Percentiles rank a stretch among this genome's conserved stretches.
phyloP scores from a whole-genome alignment of 352 stramenopile genomes.

The Phytophthora cactorum region DNA sequence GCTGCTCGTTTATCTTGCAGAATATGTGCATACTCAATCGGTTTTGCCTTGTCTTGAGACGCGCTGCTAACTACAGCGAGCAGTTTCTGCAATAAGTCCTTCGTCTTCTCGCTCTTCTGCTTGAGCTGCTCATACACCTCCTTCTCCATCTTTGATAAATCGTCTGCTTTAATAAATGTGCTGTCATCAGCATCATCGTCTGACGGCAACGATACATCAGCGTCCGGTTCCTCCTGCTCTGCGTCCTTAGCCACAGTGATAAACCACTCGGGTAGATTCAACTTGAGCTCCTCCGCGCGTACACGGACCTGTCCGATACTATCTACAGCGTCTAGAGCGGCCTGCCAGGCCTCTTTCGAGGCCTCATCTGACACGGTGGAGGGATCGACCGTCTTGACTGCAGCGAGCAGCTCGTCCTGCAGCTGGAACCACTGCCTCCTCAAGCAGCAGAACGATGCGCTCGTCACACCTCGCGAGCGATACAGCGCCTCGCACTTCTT shows the following conservation, averaged over 20 bases:
- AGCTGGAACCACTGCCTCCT: slow-evolving; percentile 71
- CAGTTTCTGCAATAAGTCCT: slow-evolving; percentile 47
- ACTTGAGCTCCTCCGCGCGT: slow-evolving; percentile 44
- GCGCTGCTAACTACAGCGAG: slow-evolving; percentile 30
- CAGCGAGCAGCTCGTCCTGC: slow-evolving; percentile 58
- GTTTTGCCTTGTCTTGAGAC: slow-evolving; percentile 26
- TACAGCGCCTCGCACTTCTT: slow-evolving; percentile 78
- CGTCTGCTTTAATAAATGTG: slow-evolving; percentile 35
- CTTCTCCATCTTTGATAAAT: slow-evolving; percentile 52
- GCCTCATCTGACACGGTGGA: slow-evolving; percentile 19
- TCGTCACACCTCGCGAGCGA: slow-evolving; percentile 50
- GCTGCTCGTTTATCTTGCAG: slow-evolving; percentile 63
- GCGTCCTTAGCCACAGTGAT: slow-evolving; percentile 59
- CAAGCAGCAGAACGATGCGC: slow-evolving; percentile 63
- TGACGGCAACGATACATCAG: slow-evolving; percentile 33
- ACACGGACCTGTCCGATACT: slow-evolving; percentile 53
- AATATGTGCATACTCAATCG: slow-evolving; percentile 62
- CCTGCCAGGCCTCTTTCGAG: slow-evolving; percentile 38
- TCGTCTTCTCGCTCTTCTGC: slow-evolving; percentile 35
- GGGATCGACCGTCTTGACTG: slow-evolving; percentile 33
- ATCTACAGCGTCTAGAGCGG: slow-evolving; percentile 43
- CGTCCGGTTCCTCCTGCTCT: slow-evolving; percentile 40
- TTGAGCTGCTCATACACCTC: slow-evolving; percentile 51
- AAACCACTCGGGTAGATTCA: slow-evolving; percentile 80
- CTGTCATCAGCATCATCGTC: slow-evolving; percentile 36